These are phyloP conservation scores for Beauveria caledonica DNA, from an alignment of 2,329 filamentous ascomycete species.

Conservation along the genomic window DNA sequence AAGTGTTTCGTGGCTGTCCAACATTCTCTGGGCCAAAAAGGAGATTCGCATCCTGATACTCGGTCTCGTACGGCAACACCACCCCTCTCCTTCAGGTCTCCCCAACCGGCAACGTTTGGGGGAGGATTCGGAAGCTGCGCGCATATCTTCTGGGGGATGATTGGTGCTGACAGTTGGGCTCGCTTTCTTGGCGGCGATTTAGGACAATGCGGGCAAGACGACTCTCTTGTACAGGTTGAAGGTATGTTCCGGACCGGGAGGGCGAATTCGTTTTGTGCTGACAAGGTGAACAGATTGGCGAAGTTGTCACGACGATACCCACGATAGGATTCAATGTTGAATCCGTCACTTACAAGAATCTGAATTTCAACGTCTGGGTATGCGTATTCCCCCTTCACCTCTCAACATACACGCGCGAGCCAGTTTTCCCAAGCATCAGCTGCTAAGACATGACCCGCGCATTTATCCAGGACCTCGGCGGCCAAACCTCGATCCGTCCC, in stretches of 20 bases:
- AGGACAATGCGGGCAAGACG: slow-evolving; percentile 99
- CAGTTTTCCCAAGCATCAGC: too few species aligned
- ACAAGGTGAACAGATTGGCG: slow-evolving; percentile 64
- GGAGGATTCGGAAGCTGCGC: background rate
- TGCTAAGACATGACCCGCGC: too few species aligned
- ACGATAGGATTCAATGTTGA: slow-evolving; percentile 99
- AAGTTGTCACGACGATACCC: slow-evolving; percentile 97
- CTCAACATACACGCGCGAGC: slow-evolving; percentile 5
- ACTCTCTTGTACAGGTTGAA: slow-evolving; percentile 94
- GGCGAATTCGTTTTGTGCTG: background rate
- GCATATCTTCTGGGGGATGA: background rate
- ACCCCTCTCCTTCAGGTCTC: background rate
- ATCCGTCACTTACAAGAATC: slow-evolving; percentile 94
- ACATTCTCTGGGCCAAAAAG: slow-evolving; percentile 83
- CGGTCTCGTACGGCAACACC: slow-evolving; percentile 61
- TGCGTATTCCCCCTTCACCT: slow-evolving; percentile 21
- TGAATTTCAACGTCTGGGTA: slow-evolving; percentile 99
- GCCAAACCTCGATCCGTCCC: slow-evolving; percentile 95
- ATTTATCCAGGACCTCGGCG: slow-evolving; percentile 67
- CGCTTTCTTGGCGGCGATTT: background rate
- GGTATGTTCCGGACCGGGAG: slow-evolving; percentile 39
- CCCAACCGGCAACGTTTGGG: background rate
- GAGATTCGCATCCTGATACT: slow-evolving; percentile 95
- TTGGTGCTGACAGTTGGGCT: slow-evolving; percentile 1
- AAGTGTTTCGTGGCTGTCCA: slow-evolving; percentile 60